Conservation (phyloP, 2,329 filamentous ascomycete genomes). For the Trichoderma koningii region DNA sequence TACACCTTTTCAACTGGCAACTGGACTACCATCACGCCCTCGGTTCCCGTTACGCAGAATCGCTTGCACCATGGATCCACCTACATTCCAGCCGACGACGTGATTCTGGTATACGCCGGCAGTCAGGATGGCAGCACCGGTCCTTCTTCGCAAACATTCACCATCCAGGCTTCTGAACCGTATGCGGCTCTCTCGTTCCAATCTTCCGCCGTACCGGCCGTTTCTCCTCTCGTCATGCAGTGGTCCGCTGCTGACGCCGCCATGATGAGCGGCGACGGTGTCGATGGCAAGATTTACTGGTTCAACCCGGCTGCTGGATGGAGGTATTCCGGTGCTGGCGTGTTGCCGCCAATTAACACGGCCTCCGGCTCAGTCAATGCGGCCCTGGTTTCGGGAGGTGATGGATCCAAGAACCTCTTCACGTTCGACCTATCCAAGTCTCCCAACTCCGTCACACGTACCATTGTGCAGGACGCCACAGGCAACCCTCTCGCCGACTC, state of each 20-base stretch:
- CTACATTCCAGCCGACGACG: slow-evolving; percentile 69
- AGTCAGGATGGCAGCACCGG: slow-evolving; percentile 59
- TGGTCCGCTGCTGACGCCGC: slow-evolving; percentile 73
- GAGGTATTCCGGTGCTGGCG: slow-evolving; percentile 64
- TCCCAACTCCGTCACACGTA: slow-evolving; percentile 74
- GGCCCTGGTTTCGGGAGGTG: slow-evolving; percentile 67
- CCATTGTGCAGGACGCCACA: slow-evolving; percentile 63
- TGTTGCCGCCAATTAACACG: slow-evolving; percentile 63
- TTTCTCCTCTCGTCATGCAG: slow-evolving; percentile 69
- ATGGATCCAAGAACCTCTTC: slow-evolving; percentile 77
- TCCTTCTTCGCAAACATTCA: slow-evolving; percentile 73
- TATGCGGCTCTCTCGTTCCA: slow-evolving; percentile 62
- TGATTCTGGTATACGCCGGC: slow-evolving; percentile 81
- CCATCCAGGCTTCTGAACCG: slow-evolving; percentile 66
- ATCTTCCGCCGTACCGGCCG: slow-evolving; percentile 61
- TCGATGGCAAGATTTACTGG: slow-evolving; percentile 68
- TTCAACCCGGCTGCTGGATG: slow-evolving; percentile 68
- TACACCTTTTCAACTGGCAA: slow-evolving; percentile 56
- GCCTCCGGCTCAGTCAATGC: slow-evolving; percentile 60
- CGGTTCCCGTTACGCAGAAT: slow-evolving; percentile 61
- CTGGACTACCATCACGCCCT: slow-evolving; percentile 52
- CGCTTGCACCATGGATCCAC: slow-evolving; percentile 73
- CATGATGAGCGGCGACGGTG: slow-evolving; percentile 68
- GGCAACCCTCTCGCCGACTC: slow-evolving; percentile 57
- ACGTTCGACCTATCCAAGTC: slow-evolving; percentile 73